Evolutionary conservation across 441 rosid species (phyloP).

Genomic region (Euphorbia celastroides): DNA sequence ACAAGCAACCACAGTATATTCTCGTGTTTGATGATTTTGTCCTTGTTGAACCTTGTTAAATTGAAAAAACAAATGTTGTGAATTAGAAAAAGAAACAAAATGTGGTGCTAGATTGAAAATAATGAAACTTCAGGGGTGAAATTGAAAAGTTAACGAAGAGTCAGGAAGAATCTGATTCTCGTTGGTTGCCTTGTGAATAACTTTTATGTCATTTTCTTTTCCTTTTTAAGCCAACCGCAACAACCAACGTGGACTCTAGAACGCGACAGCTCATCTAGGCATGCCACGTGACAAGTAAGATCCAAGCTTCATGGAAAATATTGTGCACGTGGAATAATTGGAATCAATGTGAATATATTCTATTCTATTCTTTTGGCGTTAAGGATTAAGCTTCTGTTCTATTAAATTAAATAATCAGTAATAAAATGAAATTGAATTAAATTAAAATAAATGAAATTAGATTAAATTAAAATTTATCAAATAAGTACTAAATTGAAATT

Average conservation of each 20-base stretch:
- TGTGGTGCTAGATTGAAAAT: not conserved
- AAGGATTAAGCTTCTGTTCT: too few species aligned
- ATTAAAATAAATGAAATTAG: too few species aligned
- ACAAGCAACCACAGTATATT: too few species aligned
- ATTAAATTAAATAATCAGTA: too few species aligned
- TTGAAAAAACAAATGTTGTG: not conserved
- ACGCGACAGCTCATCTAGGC: not conserved
- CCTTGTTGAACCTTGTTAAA: not conserved
- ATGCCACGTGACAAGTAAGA: not conserved
- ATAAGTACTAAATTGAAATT: too few species aligned
- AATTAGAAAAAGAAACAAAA: not conserved
- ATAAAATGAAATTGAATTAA: too few species aligned
- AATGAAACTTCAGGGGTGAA: not conserved
- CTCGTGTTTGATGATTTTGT: not conserved
- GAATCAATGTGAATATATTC: too few species aligned
- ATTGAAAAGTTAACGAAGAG: not conserved
- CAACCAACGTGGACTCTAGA: not conserved
- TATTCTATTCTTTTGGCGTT: too few species aligned
- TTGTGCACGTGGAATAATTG: not conserved
- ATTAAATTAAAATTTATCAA: too few species aligned
- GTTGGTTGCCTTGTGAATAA: not conserved
- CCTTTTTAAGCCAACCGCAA: not conserved
- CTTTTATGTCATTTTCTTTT: not conserved
- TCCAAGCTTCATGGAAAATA: not conserved
- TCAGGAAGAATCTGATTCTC: constrained; percentile 11